These are phyloP conservation scores for Irpex sp. DNA, from an alignment of 1,284 basidiomycete genomes.

Conservation along the genomic window DNA sequence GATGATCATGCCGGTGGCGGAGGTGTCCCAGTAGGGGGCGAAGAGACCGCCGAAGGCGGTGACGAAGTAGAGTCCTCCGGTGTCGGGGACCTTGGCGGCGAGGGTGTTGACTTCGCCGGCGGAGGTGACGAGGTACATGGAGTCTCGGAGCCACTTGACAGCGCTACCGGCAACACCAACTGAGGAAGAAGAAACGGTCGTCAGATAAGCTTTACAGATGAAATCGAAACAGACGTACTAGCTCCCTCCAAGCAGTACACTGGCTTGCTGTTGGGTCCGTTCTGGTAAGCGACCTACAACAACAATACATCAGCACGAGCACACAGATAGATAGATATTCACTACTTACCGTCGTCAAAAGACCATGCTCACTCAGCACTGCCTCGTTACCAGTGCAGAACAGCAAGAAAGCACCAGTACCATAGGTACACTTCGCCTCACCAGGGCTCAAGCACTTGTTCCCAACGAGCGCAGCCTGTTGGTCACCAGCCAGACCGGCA, in stretches of 20 bases:
- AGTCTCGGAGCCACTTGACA: slow-evolving; percentile 96
- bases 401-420: slow-evolving; percentile 93
- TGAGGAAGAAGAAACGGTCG: slow-evolving; percentile 21
- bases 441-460: slow-evolving; percentile 89
- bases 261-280: slow-evolving; percentile 75
- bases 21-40: slow-evolving; percentile 91
- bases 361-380: slow-evolving; percentile 81
- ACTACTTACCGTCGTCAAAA: slow-evolving; percentile 77
- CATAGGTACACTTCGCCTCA: slow-evolving; percentile 94
- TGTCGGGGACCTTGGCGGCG: slow-evolving; percentile 74
- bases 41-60: slow-evolving; percentile 93
- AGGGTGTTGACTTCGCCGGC: slow-evolving; percentile 86
- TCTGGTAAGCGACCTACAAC: slow-evolving; percentile 83
- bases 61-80: slow-evolving; percentile 96
- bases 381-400: slow-evolving; percentile 92
- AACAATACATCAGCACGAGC: neutral
- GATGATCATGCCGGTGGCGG: slow-evolving; percentile 81
- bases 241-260: slow-evolving; percentile 95
- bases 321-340: neutral
- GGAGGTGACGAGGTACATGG: slow-evolving; percentile 79
- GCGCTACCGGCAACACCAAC: slow-evolving; percentile 95
- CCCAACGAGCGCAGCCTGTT: slow-evolving; percentile 94
- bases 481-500: slow-evolving; percentile 92
- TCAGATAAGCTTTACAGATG: neutral
- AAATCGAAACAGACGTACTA: slow-evolving; percentile 48